Conservation (phyloP, 352 stramenopile genomes). For the Phytophthora europaea region DNA sequence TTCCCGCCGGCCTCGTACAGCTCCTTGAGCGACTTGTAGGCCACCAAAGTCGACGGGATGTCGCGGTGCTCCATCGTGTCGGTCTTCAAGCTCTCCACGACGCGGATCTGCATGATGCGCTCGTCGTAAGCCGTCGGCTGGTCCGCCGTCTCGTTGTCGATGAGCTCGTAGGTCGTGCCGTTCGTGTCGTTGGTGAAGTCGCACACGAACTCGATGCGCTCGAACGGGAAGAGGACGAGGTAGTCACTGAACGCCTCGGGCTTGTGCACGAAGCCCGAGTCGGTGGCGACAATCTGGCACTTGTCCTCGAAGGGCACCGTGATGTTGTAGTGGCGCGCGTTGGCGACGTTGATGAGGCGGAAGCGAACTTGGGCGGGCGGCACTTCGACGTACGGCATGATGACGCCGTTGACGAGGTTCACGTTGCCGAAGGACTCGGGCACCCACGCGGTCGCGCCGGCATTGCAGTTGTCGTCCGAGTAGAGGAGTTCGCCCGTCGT, state of each 20-base stretch:
- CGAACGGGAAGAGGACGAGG: constrained; percentile 59
- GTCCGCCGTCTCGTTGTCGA: constrained; percentile 56
- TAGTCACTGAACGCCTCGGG: constrained; percentile 50
- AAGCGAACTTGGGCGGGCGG: constrained; percentile 75
- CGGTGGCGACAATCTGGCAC: constrained; percentile 66
- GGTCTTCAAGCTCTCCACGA: constrained; percentile 53
- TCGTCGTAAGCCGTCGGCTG: constrained; percentile 59
- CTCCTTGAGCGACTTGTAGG: constrained; percentile 66
- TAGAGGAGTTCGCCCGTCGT: constrained; percentile 56
- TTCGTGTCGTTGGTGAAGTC: constrained; percentile 56
- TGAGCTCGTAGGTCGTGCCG: constrained; percentile 59
- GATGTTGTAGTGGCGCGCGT: constrained; percentile 85
- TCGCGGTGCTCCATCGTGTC: constrained; percentile 42
- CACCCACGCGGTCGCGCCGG: constrained; percentile 50
- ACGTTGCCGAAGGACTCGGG: constrained; percentile 63
- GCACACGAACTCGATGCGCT: constrained; percentile 69
- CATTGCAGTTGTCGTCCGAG: constrained; percentile 61
- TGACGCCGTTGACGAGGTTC: constrained; percentile 66
- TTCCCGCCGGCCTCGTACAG: constrained; percentile 65
- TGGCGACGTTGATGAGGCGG: constrained; percentile 68
- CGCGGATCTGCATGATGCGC: constrained; percentile 58
- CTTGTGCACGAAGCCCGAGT: constrained; percentile 72
- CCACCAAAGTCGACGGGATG: constrained; percentile 47
- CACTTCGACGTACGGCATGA: constrained; percentile 77
- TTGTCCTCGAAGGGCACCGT: constrained; percentile 73